Conservation (phyloP, 441 rosid species). For the Flueggea neowawraea region DNA sequence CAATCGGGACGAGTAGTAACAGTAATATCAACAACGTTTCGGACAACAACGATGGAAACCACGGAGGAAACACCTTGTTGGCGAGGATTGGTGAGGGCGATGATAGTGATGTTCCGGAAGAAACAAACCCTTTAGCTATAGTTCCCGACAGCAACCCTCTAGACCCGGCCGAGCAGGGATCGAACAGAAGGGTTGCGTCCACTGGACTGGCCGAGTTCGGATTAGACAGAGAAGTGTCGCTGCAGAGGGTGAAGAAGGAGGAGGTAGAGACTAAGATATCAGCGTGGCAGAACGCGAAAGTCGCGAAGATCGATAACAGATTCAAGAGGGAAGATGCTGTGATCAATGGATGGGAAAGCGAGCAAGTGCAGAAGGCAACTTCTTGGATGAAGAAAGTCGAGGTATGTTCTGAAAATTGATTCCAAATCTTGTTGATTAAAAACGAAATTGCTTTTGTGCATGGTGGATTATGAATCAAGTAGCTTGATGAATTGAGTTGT, state of each 20-base stretch:
- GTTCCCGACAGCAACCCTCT: slow-evolving; percentile 55
- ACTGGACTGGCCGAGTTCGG: slow-evolving; percentile 12
- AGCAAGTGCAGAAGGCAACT: slow-evolving; percentile 67
- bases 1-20: slow-evolving; percentile 27
- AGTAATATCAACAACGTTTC: slow-evolving; percentile 12
- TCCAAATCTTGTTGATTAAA: too few relatives aligned
- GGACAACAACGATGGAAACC: not conserved
- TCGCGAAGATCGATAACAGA: slow-evolving; percentile 80
- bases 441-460: too few relatives aligned
- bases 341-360: slow-evolving; percentile 83
- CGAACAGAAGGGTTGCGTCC: slow-evolving; percentile 7
- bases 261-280: slow-evolving; percentile 84
- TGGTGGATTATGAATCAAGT: too few relatives aligned
- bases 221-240: slow-evolving; percentile 34
- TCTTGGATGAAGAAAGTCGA: slow-evolving; percentile 93
- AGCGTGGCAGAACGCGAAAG: slow-evolving; percentile 90
- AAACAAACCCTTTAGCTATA: slow-evolving; percentile 81
- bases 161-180: slow-evolving; percentile 15
- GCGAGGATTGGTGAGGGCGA: slow-evolving; percentile 69
- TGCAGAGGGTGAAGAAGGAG: slow-evolving; percentile 84
- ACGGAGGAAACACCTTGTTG: slow-evolving; percentile 29
- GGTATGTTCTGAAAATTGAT: slow-evolving; percentile 32
- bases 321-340: slow-evolving; percentile 91
- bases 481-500: too few relatives aligned
- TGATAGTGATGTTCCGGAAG: slow-evolving; percentile 22